Conservation (phyloP, 148 eudicot genomes). For the Nepenthes mirabilis region DNA sequence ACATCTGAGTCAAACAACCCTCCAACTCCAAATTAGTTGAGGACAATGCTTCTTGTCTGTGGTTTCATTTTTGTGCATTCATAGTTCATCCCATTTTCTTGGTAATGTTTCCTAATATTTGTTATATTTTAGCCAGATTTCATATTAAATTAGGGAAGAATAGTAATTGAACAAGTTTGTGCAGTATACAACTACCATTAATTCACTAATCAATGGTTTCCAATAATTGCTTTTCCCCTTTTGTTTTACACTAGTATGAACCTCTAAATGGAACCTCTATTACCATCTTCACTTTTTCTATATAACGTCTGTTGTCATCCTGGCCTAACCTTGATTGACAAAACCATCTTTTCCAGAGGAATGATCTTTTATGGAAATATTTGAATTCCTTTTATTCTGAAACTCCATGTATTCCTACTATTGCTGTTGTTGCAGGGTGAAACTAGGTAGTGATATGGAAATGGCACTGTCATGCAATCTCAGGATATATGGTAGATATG, state of each 20-base stretch:
- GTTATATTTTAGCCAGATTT: too few species aligned
- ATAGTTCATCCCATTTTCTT: too few species aligned
- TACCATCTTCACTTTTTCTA: not conserved
- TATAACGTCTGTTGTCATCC: not conserved
- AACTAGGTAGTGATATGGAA: conserved; percentile 92
- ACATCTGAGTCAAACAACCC: too few species aligned
- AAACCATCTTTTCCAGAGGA: not conserved
- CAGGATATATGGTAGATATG: conserved; percentile 67
- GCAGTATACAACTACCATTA: too few species aligned
- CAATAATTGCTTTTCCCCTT: not conserved
- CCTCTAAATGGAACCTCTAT: not conserved
- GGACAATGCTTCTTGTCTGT: too few species aligned
- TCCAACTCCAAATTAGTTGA: too few species aligned
- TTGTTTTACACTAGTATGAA: not conserved
- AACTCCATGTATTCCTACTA: conserved; percentile 62
- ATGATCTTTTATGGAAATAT: not conserved
- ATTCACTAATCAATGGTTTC: too few species aligned
- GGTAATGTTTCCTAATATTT: too few species aligned
- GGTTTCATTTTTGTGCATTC: too few species aligned
- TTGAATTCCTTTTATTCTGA: conserved; percentile 20
- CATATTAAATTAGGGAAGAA: too few species aligned
- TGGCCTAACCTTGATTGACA: not conserved
- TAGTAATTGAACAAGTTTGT: too few species aligned
- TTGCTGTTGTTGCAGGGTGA: conserved; percentile 97
- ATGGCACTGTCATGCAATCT: conserved; percentile 92